Conservation (phyloP, 2,329 filamentous ascomycete species). For the Xylariaceae sp. region DNA sequence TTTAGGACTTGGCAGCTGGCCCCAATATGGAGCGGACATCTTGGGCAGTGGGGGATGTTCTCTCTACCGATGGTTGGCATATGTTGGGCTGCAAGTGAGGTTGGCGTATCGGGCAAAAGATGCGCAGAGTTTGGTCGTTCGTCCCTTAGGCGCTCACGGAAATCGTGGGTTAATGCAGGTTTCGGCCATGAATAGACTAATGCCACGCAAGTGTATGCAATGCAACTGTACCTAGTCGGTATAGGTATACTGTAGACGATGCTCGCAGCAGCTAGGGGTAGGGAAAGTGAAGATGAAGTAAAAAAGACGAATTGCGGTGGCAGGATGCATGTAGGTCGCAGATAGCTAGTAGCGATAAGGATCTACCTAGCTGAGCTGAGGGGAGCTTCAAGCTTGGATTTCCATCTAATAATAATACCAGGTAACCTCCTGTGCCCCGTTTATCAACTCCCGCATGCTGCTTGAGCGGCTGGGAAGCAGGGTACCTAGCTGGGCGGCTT, state of each 20-base stretch:
- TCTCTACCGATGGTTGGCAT: conserved; percentile 25
- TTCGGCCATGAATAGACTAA: conserved; percentile 47
- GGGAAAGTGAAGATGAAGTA: not conserved
- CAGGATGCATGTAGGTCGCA: conserved; percentile 11
- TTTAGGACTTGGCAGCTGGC: conserved; percentile 60
- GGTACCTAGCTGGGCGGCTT: conserved; percentile 6
- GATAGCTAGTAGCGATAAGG: conserved; percentile 9
- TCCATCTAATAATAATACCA: no score
- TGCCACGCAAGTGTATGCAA: conserved; percentile 51
- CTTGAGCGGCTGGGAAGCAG: conserved; percentile 3
- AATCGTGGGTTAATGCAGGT: conserved; percentile 30
- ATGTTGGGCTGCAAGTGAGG: conserved; percentile 35
- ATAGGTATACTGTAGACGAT: conserved; percentile 18
- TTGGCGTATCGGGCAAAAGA: conserved; percentile 32
- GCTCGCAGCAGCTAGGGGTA: conserved; percentile 6
- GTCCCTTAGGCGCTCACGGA: conserved; percentile 23
- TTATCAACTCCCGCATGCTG: not conserved
- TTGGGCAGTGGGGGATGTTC: conserved; percentile 31
- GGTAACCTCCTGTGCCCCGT: not conserved
- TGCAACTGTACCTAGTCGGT: conserved; percentile 26
- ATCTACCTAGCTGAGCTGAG: conserved; percentile 9
- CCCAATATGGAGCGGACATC: conserved; percentile 64
- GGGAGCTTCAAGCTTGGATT: conserved; percentile 21
- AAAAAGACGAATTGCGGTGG: conserved; percentile 17
- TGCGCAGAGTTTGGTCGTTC: conserved; percentile 23